A percentile compares a stretch with the other conserved stretches of the same genome.
Evolutionary conservation across 352 stramenopile species (phyloP).

Genomic region (Phytopythium kandeliae): DNA sequence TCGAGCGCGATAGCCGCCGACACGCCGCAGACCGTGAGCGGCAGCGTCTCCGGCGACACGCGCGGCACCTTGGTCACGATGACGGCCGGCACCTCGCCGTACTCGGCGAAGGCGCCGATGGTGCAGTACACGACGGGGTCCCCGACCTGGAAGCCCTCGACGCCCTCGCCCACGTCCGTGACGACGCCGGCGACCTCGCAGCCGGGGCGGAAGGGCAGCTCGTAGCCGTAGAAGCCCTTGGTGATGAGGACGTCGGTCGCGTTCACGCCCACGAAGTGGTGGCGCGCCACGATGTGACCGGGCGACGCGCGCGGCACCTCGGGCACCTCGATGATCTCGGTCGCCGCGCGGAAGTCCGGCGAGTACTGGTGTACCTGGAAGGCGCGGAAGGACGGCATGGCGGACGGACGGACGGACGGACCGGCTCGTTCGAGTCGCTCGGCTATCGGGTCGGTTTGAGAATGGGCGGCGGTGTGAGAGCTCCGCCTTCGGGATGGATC

Average conservation of each 20-base stretch:
- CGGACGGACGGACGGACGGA: too few species aligned
- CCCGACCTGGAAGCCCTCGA: background rate
- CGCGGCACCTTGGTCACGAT: constrained; percentile 17
- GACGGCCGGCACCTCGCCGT: background rate
- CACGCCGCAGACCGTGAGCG: constrained; percentile 32
- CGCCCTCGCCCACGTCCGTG: background rate
- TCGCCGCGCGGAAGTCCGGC: too few species aligned
- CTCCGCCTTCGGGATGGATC: too few species aligned
- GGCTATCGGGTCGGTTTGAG: too few species aligned
- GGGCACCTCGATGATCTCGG: too few species aligned
- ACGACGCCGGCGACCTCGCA: constrained; percentile 10
- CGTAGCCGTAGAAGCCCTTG: constrained; percentile 17
- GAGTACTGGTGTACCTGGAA: too few species aligned
- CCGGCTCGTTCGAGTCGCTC: too few species aligned
- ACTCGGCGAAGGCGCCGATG: constrained; percentile 1
- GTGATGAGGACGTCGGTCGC: constrained; percentile 26
- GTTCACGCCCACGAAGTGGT: constrained; percentile 34
- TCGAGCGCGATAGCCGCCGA: constrained; percentile 37
- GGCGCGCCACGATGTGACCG: too few species aligned
- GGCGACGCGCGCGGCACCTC: too few species aligned
- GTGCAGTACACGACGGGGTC: background rate
- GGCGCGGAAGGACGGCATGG: too few species aligned
- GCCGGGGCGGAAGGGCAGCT: constrained; percentile 14
- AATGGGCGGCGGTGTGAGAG: too few species aligned
- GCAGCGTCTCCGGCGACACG: constrained; percentile 20